Percentiles rank a stretch among this genome's conserved stretches.
Evolutionary conservation across 2,329 filamentous ascomycete genomes (phyloP).

Genomic region (Tothia fuscella): DNA sequence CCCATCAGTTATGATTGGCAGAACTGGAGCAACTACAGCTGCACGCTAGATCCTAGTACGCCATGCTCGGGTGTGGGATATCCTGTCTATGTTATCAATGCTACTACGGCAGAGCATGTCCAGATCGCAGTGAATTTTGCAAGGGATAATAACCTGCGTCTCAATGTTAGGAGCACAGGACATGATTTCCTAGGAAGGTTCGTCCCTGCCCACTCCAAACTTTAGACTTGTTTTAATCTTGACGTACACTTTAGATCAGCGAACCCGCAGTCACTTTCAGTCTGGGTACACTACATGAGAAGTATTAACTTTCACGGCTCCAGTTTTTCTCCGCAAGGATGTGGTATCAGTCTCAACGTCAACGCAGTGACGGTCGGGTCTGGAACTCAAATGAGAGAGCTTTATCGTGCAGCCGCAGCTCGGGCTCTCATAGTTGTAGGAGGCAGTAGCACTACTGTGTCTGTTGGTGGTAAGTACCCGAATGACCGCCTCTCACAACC

Average conservation of each 20-base stretch:
- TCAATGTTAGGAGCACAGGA: constrained; percentile 10
- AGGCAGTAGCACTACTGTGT: neutral
- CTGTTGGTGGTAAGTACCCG: too few relatives aligned
- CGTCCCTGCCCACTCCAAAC: neutral
- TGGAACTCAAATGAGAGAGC: constrained; percentile 2
- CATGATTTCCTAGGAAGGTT: constrained; percentile 10
- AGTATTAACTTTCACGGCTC: neutral
- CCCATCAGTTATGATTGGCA: constrained; percentile 6
- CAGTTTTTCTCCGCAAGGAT: constrained; percentile 1
- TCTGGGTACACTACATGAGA: constrained; percentile 8
- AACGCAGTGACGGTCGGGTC: constrained; percentile 8
- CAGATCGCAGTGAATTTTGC: constrained; percentile 9
- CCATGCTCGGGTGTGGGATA: constrained; percentile 5
- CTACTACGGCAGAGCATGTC: constrained; percentile 5
- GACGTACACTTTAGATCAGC: neutral
- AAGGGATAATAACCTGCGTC: constrained; percentile 5
- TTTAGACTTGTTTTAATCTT: too few relatives aligned
- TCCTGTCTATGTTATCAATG: constrained; percentile 9
- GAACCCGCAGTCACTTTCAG: neutral
- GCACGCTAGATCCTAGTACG: constrained; percentile 2
- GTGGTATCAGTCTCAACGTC: constrained; percentile 3
- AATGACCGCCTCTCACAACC: too few relatives aligned
- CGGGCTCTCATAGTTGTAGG: constrained; percentile 2
- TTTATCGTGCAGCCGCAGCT: neutral
- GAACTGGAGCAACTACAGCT: constrained; percentile 11